phyloP scores from a whole-genome alignment of 208 protist genomes.

The Trypanosoma avium region DNA sequence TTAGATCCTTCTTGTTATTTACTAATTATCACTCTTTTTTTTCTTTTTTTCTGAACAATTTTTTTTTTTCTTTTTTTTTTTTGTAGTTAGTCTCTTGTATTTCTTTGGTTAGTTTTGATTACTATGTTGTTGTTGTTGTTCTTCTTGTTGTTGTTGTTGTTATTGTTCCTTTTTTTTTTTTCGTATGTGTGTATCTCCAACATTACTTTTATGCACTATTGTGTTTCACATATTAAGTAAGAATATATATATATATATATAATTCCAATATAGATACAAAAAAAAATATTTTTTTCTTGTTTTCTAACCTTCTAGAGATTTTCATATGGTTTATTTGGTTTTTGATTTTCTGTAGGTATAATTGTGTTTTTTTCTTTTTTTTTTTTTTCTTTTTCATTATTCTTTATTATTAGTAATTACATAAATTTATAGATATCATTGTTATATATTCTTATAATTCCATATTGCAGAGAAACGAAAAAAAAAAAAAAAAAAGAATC shows the following conservation, averaged over 20 bases:
- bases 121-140: slow-evolving; percentile 21
- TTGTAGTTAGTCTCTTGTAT: no score
- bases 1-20: no score
- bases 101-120: no score
- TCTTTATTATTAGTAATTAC: neutral
- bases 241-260: no score
- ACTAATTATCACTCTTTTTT: no score
- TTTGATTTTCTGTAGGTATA: neutral
- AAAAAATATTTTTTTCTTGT: neutral
- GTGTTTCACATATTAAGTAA: no score
- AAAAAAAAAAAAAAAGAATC: neutral
- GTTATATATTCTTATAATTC: neutral
- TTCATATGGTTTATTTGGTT: slow-evolving; percentile 10
- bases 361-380: neutral
- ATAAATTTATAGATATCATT: no score
- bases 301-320: neutral
- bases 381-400: slow-evolving; percentile 4
- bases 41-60: no score
- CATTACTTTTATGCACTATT: no score
- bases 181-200: slow-evolving; percentile 13
- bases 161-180: slow-evolving; percentile 16
- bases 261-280: no score
- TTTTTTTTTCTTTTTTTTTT: slow-evolving; percentile 6
- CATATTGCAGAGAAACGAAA: neutral
- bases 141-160: slow-evolving; percentile 7